Evolutionary conservation across 1,284 basidiomycete genomes (phyloP), one percentile per base, ranked within the genome.

Genomic region (Mrakiaceae sp.): DNA sequence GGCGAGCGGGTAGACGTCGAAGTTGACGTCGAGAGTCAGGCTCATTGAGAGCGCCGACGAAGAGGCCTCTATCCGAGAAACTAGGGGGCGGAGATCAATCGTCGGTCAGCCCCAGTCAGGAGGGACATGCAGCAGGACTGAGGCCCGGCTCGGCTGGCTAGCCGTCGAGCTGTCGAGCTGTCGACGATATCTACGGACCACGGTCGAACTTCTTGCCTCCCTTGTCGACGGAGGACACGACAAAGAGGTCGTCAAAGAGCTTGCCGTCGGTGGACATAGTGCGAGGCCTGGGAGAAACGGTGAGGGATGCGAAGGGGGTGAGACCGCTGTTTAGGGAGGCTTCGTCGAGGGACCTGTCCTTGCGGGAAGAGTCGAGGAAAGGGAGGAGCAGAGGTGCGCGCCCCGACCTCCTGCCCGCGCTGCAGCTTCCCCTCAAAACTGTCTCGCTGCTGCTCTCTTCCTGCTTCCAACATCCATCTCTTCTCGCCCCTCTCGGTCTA

Each of bases 151-250:
- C 27, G 27, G 27, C 27, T 27, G 27, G 27, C 27, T 27, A 27
- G 27, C 27, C 27, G 27, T 27, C 27, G 27, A 27, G 27, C 27
- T 27, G 27, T 27, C 27, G 27, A 27, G 27, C 27, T 27, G 27
- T 27, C 27, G 27, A 27, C 27, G 27, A 27, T 27, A 27, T 27
- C 27, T 9, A 70, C 80, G 54, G 67, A 92, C 91, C 92, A 85
- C 93, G 81, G 76, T 95, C 92, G 71, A 93, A 95, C 77, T 93
- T 95, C 79, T 88, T 94, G 62, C 93, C 92, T 72, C 92, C 88
- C 72, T 84, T 84, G 78, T 92, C 87, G 60, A 92, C 87, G 40
- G 75, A 83, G 68, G 81, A 81, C 68, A 90, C 85, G 14, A 82
- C 85, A 76, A 93, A 91, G 52, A 90, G 85, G 74, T 92, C 90